Base-by-base conservation (phyloP, 2,329 filamentous ascomycete species). In the Didymella pinodella region DNA sequence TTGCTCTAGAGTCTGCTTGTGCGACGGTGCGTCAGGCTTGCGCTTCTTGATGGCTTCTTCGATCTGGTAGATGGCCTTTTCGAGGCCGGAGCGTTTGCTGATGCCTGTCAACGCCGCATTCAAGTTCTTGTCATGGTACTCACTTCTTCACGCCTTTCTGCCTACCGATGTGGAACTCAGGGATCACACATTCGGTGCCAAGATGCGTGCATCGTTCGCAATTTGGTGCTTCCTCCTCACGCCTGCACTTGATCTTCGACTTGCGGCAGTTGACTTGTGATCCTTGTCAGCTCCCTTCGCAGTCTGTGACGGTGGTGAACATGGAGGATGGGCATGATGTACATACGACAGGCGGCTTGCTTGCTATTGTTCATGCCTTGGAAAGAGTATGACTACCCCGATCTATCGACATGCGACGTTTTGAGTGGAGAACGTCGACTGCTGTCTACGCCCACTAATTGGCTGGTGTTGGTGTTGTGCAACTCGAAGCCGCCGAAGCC, bases 91-190 rank as follows among this genome's bases (percentile, higher is more conserved):
- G 40, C 90, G 86, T 75, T 92, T 92, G 75, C 89, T 91, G 62
- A 34, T 70, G 65, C 54, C 29, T 49, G 3, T 36, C 1, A 45
- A 8, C 16, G 26, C 1, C 7, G 20, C 14, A 7, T 7, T 34
- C 8, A n/a, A 29, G 32, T 4, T 34, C 7, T 14, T 14, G 28
- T 18, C 18, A 25, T 5, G 7, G 14, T 26, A 43, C 81, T 76
- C 77, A 89, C 89, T 92, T 92, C 75, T 91, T 92, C 60, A 91
- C 89, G 22, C 89, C 90, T 71, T 91, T 91, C 70, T 90, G 88
- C 48, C 90, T 82, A 7, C 89, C 89, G 4, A 90, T 84, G 62
- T 91, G 88, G 70, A 91, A 90, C 25, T 68, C n/a, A 84, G 71
- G 89, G 2, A 90, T 86, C 6, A 90, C 79, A 71, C 89, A 92